A percentile compares a stretch with the other conserved stretches of the same genome.
Evolutionary conservation across 108 stramenopile species (phyloP).

Genomic region (Phaeodactylum tricornutum): DNA sequence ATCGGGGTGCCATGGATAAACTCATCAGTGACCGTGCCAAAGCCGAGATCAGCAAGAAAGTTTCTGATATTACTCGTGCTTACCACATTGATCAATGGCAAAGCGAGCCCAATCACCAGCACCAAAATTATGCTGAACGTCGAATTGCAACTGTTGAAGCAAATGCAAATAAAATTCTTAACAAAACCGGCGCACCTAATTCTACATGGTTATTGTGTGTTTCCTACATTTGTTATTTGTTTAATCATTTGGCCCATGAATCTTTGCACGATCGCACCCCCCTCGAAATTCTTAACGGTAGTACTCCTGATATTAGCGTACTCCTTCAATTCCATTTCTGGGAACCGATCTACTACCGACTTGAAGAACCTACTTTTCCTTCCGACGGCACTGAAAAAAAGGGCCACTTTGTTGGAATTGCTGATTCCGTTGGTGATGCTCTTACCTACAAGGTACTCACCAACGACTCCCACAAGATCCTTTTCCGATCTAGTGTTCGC

Average conservation of each 20-base stretch:
- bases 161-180: conserved; percentile 3
- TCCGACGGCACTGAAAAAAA: conserved; percentile 2
- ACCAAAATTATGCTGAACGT: conserved; percentile 21
- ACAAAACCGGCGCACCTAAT: conserved; percentile 15
- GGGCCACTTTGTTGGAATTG: conserved; percentile 17
- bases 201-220: conserved; percentile 11
- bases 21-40: conserved; percentile 1
- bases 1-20: conserved; percentile 11
- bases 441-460: conserved; percentile 15
- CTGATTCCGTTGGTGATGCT: conserved; percentile 19
- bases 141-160: conserved; percentile 12
- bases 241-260: conserved; percentile 12
- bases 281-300: background rate
- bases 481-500: conserved; percentile 14
- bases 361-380: background rate
- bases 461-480: background rate
- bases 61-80: conserved; percentile 9
- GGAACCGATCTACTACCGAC: conserved; percentile 11
- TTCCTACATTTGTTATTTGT: conserved; percentile 2
- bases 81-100: conserved; percentile 14
- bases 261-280: conserved; percentile 11
- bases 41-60: conserved; percentile 6
- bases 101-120: conserved; percentile 16
- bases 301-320: conserved; percentile 16
- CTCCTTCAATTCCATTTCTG: conserved; percentile 10